These are phyloP conservation scores for Chaetomium strumarium DNA, from an alignment of 2,329 filamentous ascomycete species.

Conservation along the genomic window DNA sequence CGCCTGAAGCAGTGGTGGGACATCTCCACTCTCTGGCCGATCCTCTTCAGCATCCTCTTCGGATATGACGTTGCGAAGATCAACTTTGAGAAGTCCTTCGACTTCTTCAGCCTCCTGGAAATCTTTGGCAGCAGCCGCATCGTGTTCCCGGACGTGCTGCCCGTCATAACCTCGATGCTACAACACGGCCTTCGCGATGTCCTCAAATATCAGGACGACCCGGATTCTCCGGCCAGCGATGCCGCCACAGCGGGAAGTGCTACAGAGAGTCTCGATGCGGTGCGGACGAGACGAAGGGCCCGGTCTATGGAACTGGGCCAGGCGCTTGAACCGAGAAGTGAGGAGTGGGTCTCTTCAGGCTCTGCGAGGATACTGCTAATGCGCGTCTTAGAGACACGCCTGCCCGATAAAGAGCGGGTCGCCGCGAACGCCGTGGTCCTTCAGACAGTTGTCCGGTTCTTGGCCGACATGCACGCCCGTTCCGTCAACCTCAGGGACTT, in stretches of 20 bases:
- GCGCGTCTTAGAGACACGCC: slow-evolving; percentile 31
- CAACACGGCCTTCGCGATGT: slow-evolving; percentile 74
- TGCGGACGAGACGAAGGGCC: slow-evolving; percentile 39
- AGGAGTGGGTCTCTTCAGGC: slow-evolving; percentile 24
- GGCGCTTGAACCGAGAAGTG: slow-evolving; percentile 51
- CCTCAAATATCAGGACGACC: slow-evolving; percentile 55
- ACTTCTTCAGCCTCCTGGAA: slow-evolving; percentile 67
- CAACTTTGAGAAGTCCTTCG: slow-evolving; percentile 67
- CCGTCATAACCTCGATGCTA: slow-evolving; percentile 79
- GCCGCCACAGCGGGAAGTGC: slow-evolving; percentile 20
- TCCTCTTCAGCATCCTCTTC: slow-evolving; percentile 84
- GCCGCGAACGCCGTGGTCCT: slow-evolving; percentile 60
- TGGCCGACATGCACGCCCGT: slow-evolving; percentile 70
- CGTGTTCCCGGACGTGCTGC: slow-evolving; percentile 68
- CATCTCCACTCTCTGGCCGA: slow-evolving; percentile 74
- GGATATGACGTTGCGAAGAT: slow-evolving; percentile 72
- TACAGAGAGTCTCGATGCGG: slow-evolving; percentile 21
- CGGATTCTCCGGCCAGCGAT: slow-evolving; percentile 44
- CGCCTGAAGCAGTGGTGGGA: slow-evolving; percentile 86
- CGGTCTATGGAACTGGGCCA: slow-evolving; percentile 63
- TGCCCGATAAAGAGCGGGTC: slow-evolving; percentile 44
- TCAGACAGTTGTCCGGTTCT: slow-evolving; percentile 70
- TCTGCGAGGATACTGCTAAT: slow-evolving; percentile 12
- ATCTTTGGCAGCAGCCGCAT: slow-evolving; percentile 66
- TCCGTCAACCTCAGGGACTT: slow-evolving; percentile 80